Conservation (phyloP, 768 basidiomycete genomes). For the Rickenella mellea region DNA sequence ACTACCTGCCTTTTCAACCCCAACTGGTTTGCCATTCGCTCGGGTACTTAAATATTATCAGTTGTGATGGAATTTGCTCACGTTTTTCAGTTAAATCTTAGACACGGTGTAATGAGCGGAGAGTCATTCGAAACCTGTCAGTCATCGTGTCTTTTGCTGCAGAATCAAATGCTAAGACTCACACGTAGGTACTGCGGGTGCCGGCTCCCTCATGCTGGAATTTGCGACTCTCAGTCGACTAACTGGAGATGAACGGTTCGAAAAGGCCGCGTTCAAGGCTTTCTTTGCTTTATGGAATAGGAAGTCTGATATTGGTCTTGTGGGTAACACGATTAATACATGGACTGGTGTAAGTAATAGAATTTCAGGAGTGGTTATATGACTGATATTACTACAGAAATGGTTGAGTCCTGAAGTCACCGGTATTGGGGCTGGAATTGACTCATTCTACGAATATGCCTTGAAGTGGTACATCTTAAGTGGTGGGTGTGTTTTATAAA, state of each 20-base stretch:
- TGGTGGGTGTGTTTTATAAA: constrained; percentile 32
- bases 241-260: constrained; percentile 84
- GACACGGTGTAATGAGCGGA: constrained; percentile 63
- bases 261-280: constrained; percentile 81
- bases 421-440: constrained; percentile 88
- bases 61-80: too few relatives aligned
- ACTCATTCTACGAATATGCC: constrained; percentile 93
- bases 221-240: constrained; percentile 89
- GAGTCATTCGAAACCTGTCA: constrained; percentile 82
- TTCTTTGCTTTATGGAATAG: constrained; percentile 94
- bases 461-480: constrained; percentile 88
- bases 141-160: constrained; percentile 19
- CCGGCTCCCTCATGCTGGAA: constrained; percentile 87
- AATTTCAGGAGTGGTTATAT: constrained; percentile 8
- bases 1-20: constrained; percentile 84
- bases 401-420: constrained; percentile 75
- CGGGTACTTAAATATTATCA: constrained; percentile 42
- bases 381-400: constrained; percentile 26
- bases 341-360: constrained; percentile 58
- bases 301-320: constrained; percentile 70
- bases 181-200: constrained; percentile 73
- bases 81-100: constrained; percentile 69
- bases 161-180: background rate
- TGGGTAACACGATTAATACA: constrained; percentile 84
- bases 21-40: constrained; percentile 88